These are phyloP conservation scores for Penicillium steckii DNA, from an alignment of 495 filamentous ascomycete species.

Conservation along the genomic window DNA sequence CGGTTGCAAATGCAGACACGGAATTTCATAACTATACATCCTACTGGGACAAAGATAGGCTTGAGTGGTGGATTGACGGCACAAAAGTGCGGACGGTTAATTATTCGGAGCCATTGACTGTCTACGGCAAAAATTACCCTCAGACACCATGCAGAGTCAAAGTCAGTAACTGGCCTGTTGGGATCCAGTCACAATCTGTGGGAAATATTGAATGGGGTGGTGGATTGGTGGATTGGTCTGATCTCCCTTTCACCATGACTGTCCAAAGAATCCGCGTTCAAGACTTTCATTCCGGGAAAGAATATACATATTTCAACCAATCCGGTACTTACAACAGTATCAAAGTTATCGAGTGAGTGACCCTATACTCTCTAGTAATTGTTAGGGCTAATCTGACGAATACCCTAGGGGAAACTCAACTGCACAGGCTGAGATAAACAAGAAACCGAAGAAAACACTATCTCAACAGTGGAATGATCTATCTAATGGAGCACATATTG, in stretches of 20 bases:
- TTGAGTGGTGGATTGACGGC: slow-evolving; percentile 77
- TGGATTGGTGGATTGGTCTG: slow-evolving; percentile 61
- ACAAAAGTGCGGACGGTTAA: slow-evolving; percentile 64
- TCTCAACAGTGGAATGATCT: slow-evolving; percentile 59
- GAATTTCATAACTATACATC: slow-evolving; percentile 74
- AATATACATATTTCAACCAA: slow-evolving; percentile 33
- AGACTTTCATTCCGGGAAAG: slow-evolving; percentile 33
- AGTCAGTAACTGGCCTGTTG: slow-evolving; percentile 25
- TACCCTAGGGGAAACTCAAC: slow-evolving; percentile 55
- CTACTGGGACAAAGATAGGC: slow-evolving; percentile 72
- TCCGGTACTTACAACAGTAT: slow-evolving; percentile 35
- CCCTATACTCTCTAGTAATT: not conserved
- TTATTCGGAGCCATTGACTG: slow-evolving; percentile 22
- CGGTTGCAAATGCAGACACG: slow-evolving; percentile 53
- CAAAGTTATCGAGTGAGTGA: slow-evolving; percentile 49
- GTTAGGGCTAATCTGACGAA: slow-evolving; percentile 2
- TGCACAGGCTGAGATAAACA: slow-evolving; percentile 29
- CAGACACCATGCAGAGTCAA: slow-evolving; percentile 61
- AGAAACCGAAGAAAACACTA: slow-evolving; percentile 37
- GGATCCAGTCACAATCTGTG: slow-evolving; percentile 48
- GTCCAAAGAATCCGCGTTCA: slow-evolving; percentile 45
- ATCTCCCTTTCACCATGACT: slow-evolving; percentile 63
- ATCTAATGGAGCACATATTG: slow-evolving; percentile 44
- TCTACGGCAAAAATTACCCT: slow-evolving; percentile 63
- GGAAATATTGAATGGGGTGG: slow-evolving; percentile 66